Conservation (phyloP, 1,284 basidiomycete species). For the Laetiporus sulphureus region DNA sequence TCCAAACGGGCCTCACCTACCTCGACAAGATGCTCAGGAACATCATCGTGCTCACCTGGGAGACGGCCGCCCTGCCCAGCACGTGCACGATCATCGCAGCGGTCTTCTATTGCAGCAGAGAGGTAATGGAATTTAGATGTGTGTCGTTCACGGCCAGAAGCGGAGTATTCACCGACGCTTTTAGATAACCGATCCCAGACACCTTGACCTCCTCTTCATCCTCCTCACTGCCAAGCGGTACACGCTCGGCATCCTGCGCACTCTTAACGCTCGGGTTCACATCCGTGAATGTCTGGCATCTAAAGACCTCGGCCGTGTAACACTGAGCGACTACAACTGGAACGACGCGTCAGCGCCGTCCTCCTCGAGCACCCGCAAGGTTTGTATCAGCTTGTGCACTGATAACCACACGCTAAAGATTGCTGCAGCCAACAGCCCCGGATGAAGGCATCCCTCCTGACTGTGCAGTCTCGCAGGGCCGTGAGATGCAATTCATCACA, state of each 20-base stretch:
- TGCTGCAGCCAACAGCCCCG: conserved; percentile 1
- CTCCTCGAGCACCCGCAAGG: not conserved
- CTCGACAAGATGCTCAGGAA: conserved; percentile 36
- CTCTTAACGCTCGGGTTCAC: conserved; percentile 36
- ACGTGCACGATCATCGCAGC: conserved; percentile 37
- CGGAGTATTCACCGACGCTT: too few relatives aligned
- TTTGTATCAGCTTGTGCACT: too few relatives aligned
- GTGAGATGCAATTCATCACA: too few relatives aligned
- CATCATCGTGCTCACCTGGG: conserved; percentile 41
- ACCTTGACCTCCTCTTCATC: conserved; percentile 42
- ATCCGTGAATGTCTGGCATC: conserved; percentile 35
- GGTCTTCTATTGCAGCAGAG: conserved; percentile 31
- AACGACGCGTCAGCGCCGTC: conserved; percentile 4
- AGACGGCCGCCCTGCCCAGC: conserved; percentile 40
- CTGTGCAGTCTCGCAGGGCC: too few relatives aligned
- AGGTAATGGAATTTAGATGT: too few relatives aligned
- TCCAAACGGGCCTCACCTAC: conserved; percentile 35
- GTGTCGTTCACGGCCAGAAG: too few relatives aligned
- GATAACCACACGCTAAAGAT: too few relatives aligned
- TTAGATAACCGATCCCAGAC: conserved; percentile 22
- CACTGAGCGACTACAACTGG: conserved; percentile 29
- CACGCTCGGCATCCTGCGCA: conserved; percentile 39
- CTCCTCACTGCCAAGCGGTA: conserved; percentile 46
- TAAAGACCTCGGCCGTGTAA: conserved; percentile 31
- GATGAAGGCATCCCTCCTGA: too few relatives aligned